phyloP scores from a whole-genome alignment of 805 yeast species.

The Starmerella tilneyi region DNA sequence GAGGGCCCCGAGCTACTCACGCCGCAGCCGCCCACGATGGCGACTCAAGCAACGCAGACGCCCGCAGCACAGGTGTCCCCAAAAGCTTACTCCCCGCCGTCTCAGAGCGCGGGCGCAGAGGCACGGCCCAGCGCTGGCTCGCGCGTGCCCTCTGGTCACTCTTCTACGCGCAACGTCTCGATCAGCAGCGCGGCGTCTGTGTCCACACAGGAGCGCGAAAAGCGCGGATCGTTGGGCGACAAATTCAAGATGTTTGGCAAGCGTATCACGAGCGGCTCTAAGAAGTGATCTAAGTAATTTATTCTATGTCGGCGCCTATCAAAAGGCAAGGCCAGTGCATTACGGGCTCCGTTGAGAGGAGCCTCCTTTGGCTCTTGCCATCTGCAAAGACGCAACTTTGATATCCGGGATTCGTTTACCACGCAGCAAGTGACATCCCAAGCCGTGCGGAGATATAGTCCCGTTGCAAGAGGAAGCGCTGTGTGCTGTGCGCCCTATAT shows the following conservation, averaged over 20 bases:
- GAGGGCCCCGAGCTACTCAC: background rate
- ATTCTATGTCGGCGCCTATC: constrained; percentile 13
- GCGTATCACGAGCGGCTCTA: constrained; percentile 21
- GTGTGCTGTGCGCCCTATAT: too few relatives aligned
- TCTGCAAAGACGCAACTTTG: constrained; percentile 11
- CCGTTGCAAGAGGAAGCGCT: background rate
- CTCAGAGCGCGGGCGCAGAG: background rate
- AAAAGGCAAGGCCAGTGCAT: constrained; percentile 14
- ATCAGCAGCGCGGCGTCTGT: constrained; percentile 15
- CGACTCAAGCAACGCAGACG: background rate
- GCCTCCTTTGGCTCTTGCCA: constrained; percentile 1
- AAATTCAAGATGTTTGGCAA: constrained; percentile 25
- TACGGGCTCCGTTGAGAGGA: too few relatives aligned
- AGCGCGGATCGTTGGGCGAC: constrained; percentile 21
- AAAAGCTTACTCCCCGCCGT: background rate
- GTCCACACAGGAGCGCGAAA: constrained; percentile 17
- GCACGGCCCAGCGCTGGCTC: background rate
- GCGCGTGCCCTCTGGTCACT: background rate
- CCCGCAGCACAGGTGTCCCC: background rate
- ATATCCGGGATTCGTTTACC: constrained; percentile 24
- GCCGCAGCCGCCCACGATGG: background rate
- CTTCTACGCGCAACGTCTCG: constrained; percentile 11
- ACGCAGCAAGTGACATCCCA: constrained; percentile 7
- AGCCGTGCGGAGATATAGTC: constrained; percentile 21
- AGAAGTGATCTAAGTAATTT: constrained; percentile 12